Percentiles rank a stretch among this genome's conserved stretches.
phyloP scores from a whole-genome alignment of 2,329 filamentous ascomycete species.

The Dactylellina drechsleri region DNA sequence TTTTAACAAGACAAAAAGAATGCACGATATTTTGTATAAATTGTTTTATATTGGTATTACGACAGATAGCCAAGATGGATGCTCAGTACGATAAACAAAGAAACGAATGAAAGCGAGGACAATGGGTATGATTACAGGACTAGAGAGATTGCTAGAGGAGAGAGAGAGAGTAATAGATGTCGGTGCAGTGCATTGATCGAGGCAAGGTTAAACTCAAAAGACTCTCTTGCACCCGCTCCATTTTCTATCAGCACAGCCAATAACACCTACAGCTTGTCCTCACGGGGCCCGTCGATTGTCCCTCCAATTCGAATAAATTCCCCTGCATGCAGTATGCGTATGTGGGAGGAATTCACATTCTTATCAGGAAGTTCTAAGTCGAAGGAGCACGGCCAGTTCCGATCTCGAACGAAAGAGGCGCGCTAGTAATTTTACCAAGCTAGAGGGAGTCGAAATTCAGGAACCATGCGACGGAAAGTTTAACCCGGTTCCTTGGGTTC shows the following conservation, averaged over 20 bases:
- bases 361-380: constrained; percentile 48
- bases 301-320: constrained; percentile 13
- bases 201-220: not conserved
- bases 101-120: too few species aligned
- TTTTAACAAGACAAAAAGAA: too few species aligned
- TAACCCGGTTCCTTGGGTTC: constrained; percentile 3
- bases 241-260: constrained; percentile 16
- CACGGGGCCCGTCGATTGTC: constrained; percentile 14
- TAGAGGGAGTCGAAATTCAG: constrained; percentile 25
- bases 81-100: too few species aligned
- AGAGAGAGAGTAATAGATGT: too few species aligned
- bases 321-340: constrained; percentile 32
- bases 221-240: not conserved
- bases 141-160: too few species aligned
- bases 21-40: too few species aligned
- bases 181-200: not conserved
- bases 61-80: too few species aligned
- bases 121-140: too few species aligned
- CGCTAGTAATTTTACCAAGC: constrained; percentile 4
- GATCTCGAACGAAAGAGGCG: constrained; percentile 1
- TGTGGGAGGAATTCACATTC: constrained; percentile 42
- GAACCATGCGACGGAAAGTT: constrained; percentile 43
- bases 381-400: constrained; percentile 45
- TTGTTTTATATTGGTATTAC: too few species aligned
- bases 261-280: constrained; percentile 15